A percentile compares a stretch with the other conserved stretches of the same genome.
Conservation (phyloP, 306 rosid genomes). For the Quercus wislizeni region DNA sequence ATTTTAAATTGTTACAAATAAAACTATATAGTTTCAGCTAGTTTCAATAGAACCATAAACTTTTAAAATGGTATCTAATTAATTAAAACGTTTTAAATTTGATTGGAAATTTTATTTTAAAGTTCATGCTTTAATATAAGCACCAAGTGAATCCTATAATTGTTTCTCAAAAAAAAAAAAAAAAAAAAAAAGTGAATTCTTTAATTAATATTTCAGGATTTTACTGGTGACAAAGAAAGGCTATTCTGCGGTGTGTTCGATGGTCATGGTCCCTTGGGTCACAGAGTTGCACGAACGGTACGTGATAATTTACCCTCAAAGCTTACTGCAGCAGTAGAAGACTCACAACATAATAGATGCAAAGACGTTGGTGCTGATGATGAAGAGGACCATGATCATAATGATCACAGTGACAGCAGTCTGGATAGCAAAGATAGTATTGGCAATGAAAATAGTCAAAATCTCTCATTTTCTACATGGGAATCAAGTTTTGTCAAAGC, state of each 20-base stretch:
- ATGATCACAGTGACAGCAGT: background rate
- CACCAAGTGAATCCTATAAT: too few species aligned
- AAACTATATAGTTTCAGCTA: too few species aligned
- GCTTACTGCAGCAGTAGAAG: constrained; percentile 58
- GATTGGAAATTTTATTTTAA: too few species aligned
- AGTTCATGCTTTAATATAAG: too few species aligned
- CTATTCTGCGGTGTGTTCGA: constrained; percentile 88
- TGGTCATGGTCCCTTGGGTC: constrained; percentile 95
- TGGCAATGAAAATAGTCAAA: background rate
- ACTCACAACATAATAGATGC: constrained; percentile 35
- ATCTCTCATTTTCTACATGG: constrained; percentile 58
- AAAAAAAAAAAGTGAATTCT: too few species aligned
- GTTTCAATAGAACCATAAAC: too few species aligned
- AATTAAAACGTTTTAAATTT: too few species aligned
- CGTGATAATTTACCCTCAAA: constrained; percentile 71
- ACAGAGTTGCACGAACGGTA: constrained; percentile 57
- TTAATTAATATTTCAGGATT: constrained; percentile 41
- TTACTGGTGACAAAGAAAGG: constrained; percentile 54
- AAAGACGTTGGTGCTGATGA: constrained; percentile 23
- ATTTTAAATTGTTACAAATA: too few species aligned
- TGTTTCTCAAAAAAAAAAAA: too few species aligned
- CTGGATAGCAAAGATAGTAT: background rate
- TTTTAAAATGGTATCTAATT: too few species aligned
- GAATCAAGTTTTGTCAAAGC: constrained; percentile 64
- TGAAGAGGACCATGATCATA: constrained; percentile 1